Base-by-base conservation (phyloP, 2,329 filamentous ascomycete genomes). In the Aureobasidium zeae region DNA sequence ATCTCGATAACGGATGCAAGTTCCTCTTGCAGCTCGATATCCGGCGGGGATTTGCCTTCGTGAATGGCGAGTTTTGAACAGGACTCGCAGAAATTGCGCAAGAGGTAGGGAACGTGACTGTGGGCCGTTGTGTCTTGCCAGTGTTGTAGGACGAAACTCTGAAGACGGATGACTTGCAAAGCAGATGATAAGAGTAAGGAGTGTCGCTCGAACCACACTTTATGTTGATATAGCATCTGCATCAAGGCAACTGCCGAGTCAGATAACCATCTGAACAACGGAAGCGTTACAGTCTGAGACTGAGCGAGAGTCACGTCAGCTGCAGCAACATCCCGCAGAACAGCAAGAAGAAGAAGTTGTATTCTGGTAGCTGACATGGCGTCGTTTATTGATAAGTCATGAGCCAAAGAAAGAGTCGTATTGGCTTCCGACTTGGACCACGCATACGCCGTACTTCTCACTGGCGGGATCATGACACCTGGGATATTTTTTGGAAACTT, bases 371-470 rank as follows among this genome's bases (percentile, higher is more conserved):
- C 43, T 7, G 25, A 30, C 7, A 32, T 5, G 5, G 21, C 25
- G 13, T 35, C 26, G 11, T 43, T 43, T 25, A 25, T 26, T n/a
- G 24, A n/a, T 9, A 43, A n/a, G 35, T 68, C 66, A 28, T 60
- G 57, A 16, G 61, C 60, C 26, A 64, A 58, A 9, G 66, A 64
- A 13, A 68, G 49, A 5, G 64, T 63, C 44, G 69, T 58, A 9
- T 60, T 54, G 22, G 61, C 55, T 28, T 66, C 59, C 33, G 62
- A 60, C 19, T 63, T 56, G 9, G 54, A 60, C 58, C 55, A 67
- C 26, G 63, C 58, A 33, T 53, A 60, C 44, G 48, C 59, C 15
- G 63, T 61, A 45, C 57, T 61, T 32, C 58, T 58, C 12, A 61
- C 61, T 25, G 66, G 59, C 16, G 68, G 67, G 13, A 70, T 44